Evolutionary conservation across 2,329 filamentous ascomycete genomes (phyloP), one percentile per base, ranked within the genome.

Genomic region (Ophiostoma pallidulum): DNA sequence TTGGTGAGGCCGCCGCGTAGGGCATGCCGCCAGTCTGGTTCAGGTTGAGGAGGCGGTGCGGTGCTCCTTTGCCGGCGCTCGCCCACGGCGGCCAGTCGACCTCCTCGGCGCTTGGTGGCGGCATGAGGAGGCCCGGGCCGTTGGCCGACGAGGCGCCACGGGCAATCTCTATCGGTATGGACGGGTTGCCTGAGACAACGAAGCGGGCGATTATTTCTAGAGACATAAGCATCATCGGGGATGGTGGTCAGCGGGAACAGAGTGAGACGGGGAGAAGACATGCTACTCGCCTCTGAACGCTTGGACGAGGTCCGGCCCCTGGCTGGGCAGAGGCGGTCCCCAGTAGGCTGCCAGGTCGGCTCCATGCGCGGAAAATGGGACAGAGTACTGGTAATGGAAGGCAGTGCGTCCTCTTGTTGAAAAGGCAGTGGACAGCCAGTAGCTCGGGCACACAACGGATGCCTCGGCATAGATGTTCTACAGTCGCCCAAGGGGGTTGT

Each of bases 381-480:
- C 61, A 1, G 62, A 65, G 54, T 64, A 71, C 50, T 73, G 68
- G 48, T 72, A 72, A 45, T 69, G 67, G 59, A 63, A 72, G 28
- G 61, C 51, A n/a, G 57, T 54, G 13, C 22, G n/a, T n/a, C 20
- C 29, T 18, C 52, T 39, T 2, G 58, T 60, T 1, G 59, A 57
- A 50, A 65, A 75, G 0, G 71, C 70, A 26, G 64, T 61, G 2
- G 68, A 65, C 35, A 74, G 59, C 73, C 72, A 77, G 59, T 76
- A 75, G 1, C 67, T 66, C 0, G 73, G 70, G 54, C 74, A 77
- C n/a, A 74, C 64, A 41, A 76, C 75, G 0, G 71, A 74, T 1
- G 67, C 66, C 58, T 78, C 73, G 31, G 66, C 71, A 51, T 71
- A 74, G 42, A 75, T 66, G 52, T 73, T 69, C 48, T 49, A 19